These are phyloP conservation scores for Sclerotinia trifoliorum DNA, from an alignment of 2,329 filamentous ascomycete genomes.

Conservation along the genomic window DNA sequence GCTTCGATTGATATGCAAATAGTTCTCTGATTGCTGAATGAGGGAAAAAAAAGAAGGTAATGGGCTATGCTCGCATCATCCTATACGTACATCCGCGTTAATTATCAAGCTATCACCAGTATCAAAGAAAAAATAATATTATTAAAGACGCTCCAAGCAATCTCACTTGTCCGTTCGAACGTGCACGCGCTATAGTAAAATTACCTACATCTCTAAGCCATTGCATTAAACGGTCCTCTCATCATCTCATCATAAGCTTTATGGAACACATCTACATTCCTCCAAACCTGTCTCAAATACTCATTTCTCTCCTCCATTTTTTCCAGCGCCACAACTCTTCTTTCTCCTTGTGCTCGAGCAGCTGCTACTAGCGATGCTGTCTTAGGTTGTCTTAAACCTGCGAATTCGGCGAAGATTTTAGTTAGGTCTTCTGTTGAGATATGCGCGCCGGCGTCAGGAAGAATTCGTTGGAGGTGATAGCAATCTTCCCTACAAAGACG, in stretches of 20 bases:
- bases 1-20: background rate
- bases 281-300: constrained; percentile 13
- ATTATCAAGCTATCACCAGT: no score
- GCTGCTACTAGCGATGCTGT: constrained; percentile 14
- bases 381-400: constrained; percentile 18
- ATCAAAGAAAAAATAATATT: no score
- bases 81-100: background rate
- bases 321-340: constrained; percentile 13
- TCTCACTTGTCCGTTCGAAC: no score
- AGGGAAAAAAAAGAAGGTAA: background rate
- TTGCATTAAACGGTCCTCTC: constrained; percentile 5
- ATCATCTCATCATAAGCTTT: background rate
- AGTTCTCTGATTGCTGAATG: background rate
- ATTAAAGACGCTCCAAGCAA: no score
- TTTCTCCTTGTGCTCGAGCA: constrained; percentile 22
- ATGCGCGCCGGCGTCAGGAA: background rate
- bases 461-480: constrained; percentile 6
- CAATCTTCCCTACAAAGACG: constrained; percentile 5
- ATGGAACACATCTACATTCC: background rate
- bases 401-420: constrained; percentile 13
- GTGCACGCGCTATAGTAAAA: background rate
- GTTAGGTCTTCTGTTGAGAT: background rate
- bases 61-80: background rate
- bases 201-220: background rate
- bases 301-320: constrained; percentile 16